Evolutionary conservation across 1,139 yeast species (phyloP).

Genomic region (Geotrichum bryndzae): DNA sequence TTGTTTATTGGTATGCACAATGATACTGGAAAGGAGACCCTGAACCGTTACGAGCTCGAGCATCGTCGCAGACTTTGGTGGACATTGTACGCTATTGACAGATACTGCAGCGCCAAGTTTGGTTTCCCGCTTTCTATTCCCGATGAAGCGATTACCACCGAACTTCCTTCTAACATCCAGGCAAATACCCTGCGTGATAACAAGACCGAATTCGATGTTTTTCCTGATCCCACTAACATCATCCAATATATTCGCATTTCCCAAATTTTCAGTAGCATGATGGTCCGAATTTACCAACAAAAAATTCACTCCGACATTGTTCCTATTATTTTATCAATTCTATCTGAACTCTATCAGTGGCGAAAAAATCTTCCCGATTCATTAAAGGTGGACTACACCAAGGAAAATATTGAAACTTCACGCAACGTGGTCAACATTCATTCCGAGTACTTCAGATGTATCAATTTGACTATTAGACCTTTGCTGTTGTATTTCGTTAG

Average conservation of each 20-base stretch:
- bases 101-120: conserved; percentile 80
- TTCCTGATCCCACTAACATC: conserved; percentile 76
- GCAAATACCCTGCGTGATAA: conserved; percentile 49
- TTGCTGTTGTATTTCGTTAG: conserved; percentile 73
- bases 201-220: conserved; percentile 46
- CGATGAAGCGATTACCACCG: conserved; percentile 73
- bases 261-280: conserved; percentile 68
- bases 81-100: conserved; percentile 85
- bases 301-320: conserved; percentile 56
- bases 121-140: conserved; percentile 75
- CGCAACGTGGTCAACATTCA: conserved; percentile 69
- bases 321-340: conserved; percentile 67
- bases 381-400: conserved; percentile 58
- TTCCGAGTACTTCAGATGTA: conserved; percentile 83
- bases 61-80: conserved; percentile 84
- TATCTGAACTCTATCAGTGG: conserved; percentile 67
- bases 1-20: conserved; percentile 69
- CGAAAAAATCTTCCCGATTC: conserved; percentile 58
- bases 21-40: conserved; percentile 20
- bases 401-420: conserved; percentile 46
- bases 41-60: conserved; percentile 38
- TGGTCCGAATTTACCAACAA: conserved; percentile 66
- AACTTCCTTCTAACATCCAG: conserved; percentile 56
- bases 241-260: conserved; percentile 76
- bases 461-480: conserved; percentile 78